A percentile compares a stretch with the other conserved stretches of the same genome.
Evolutionary conservation across 179 eudicot species (phyloP).

Genomic region (Silene coronaria): DNA sequence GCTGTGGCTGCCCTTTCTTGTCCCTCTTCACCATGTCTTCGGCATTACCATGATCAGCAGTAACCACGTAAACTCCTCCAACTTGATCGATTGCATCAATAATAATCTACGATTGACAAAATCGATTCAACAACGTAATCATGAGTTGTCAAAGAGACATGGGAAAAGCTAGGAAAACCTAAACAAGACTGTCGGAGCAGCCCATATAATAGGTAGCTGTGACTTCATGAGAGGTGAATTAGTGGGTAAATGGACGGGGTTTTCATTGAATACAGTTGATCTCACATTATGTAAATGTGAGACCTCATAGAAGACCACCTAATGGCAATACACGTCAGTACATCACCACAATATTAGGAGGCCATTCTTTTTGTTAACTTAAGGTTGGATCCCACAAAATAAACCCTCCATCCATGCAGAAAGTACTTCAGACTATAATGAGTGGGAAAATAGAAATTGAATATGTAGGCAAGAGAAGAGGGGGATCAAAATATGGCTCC

Average conservation of each 20-base stretch:
- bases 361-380: neutral
- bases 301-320: too few relatives aligned
- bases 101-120: conserved; percentile 44
- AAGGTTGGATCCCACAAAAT: neutral
- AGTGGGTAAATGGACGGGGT: too few relatives aligned
- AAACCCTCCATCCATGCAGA: neutral
- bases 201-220: too few relatives aligned
- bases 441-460: too few relatives aligned
- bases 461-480: neutral
- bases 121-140: neutral
- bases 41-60: conserved; percentile 98
- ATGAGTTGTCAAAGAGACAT: neutral
- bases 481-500: neutral
- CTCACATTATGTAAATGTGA: too few relatives aligned
- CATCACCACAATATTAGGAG: neutral
- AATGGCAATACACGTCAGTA: neutral
- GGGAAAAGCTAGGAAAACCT: neutral
- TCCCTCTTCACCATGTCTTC: conserved; percentile 98
- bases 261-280: too few relatives aligned
- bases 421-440: too few relatives aligned
- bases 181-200: too few relatives aligned
- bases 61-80: conserved; percentile 86
- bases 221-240: too few relatives aligned
- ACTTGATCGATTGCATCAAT: conserved; percentile 87
- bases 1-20: conserved; percentile 81